Evolutionary conservation across 495 filamentous ascomycete genomes (phyloP).

Genomic region (Penicillium coffeae): DNA sequence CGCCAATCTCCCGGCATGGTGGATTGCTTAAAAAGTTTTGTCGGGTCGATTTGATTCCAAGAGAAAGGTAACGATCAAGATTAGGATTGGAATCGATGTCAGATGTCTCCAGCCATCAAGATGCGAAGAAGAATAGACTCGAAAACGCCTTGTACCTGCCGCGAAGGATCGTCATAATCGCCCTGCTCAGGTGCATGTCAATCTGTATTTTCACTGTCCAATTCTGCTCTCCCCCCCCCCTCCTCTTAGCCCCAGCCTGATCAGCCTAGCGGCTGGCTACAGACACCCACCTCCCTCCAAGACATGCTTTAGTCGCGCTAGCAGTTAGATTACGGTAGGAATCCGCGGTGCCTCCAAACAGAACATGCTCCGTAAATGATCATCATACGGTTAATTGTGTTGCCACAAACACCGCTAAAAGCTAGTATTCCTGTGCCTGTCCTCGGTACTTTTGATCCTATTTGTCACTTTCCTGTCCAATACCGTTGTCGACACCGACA

Average conservation of each 20-base stretch:
- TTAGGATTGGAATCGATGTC: neutral
- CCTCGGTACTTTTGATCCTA: conserved; percentile 3
- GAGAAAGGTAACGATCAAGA: neutral
- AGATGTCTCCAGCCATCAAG: neutral
- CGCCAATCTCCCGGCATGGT: conserved; percentile 22
- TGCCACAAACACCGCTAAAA: neutral
- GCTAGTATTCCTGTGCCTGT: neutral
- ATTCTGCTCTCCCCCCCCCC: neutral
- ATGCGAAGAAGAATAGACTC: neutral
- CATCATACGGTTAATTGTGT: neutral
- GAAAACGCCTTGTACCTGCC: neutral
- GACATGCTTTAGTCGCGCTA: neutral
- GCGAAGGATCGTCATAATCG: neutral
- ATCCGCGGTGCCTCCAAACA: no score
- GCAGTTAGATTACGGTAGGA: neutral
- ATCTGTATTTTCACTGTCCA: neutral
- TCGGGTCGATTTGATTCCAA: neutral
- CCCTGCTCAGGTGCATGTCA: neutral
- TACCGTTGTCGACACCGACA: neutral
- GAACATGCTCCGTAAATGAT: no score
- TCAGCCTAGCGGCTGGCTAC: neutral
- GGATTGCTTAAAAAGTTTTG: neutral
- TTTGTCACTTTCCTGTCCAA: neutral
- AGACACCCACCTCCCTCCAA: neutral
- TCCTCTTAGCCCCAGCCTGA: neutral